Conservation (phyloP, 2,329 filamentous ascomycete genomes). For the Lachnellula arida region DNA sequence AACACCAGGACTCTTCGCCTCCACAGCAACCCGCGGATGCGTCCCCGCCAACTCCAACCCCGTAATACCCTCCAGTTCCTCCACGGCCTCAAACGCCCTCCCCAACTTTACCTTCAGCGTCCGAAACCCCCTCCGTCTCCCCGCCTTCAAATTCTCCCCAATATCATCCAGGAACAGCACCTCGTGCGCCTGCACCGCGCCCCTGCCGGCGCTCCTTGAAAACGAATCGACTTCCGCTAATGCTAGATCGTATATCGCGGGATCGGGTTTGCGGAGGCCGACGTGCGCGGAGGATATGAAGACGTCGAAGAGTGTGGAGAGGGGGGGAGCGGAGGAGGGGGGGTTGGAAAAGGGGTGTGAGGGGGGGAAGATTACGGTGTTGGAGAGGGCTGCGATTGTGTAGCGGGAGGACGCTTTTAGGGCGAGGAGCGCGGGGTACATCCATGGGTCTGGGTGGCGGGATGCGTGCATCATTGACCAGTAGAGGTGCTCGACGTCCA, state of each 20-base stretch:
- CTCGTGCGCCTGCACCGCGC: constrained; percentile 57
- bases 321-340: constrained; percentile 30
- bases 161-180: constrained; percentile 85
- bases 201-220: constrained; percentile 48
- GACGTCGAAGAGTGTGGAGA: constrained; percentile 72
- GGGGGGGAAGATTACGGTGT: constrained; percentile 81
- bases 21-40: constrained; percentile 25
- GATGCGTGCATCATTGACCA: constrained; percentile 84
- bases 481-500: constrained; percentile 65
- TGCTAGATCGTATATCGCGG: constrained; percentile 72
- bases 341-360: constrained; percentile 62
- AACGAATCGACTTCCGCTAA: constrained; percentile 61
- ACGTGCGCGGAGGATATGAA: constrained; percentile 85
- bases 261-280: constrained; percentile 82
- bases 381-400: constrained; percentile 78
- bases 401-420: constrained; percentile 61
- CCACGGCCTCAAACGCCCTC: constrained; percentile 73
- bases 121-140: constrained; percentile 65
- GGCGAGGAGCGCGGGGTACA: constrained; percentile 74
- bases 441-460: constrained; percentile 63
- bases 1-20: constrained; percentile 5
- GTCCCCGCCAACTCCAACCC: constrained; percentile 52
- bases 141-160: constrained; percentile 84
- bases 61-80: constrained; percentile 70
- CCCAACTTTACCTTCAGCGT: constrained; percentile 85